A percentile compares a stretch with the other conserved stretches of the same genome.
Evolutionary conservation across 177 flowering plant species (phyloP).

Genomic region (Tripterygium wilfordii): DNA sequence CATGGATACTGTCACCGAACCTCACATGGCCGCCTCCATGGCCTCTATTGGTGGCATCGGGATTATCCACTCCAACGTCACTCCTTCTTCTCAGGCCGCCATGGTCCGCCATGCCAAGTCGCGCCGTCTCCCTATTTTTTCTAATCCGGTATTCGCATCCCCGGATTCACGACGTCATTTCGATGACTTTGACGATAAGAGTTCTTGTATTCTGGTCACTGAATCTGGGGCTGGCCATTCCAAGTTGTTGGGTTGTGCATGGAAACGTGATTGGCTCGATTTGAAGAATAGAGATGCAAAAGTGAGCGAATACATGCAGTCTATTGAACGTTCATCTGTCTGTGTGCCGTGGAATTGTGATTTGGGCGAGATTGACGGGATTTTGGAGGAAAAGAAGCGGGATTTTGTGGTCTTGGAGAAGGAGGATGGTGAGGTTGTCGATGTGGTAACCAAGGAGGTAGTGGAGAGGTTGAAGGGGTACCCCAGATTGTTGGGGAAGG

Average conservation of each 20-base stretch:
- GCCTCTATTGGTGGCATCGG: conserved; percentile 89
- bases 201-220: conserved; percentile 50
- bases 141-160: conserved; percentile 39
- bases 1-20: conserved; percentile 92
- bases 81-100: conserved; percentile 39
- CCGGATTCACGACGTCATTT: conserved; percentile 31
- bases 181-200: conserved; percentile 30
- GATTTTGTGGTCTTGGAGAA: conserved; percentile 50
- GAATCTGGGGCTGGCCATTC: conserved; percentile 26
- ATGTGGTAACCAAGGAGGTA: conserved; percentile 53
- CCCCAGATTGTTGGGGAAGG: conserved; percentile 57
- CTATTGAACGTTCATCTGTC: conserved; percentile 5
- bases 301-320: conserved; percentile 42
- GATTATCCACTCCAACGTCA: conserved; percentile 61
- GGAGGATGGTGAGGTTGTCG: conserved; percentile 51
- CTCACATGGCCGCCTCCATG: conserved; percentile 87
- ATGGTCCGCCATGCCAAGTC: conserved; percentile 56
- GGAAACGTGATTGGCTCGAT: conserved; percentile 45
- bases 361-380: conserved; percentile 47
- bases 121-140: conserved; percentile 52
- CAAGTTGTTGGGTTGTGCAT: conserved; percentile 51
- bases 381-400: conserved; percentile 32
- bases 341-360: conserved; percentile 35
- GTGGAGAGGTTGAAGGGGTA: conserved; percentile 59
- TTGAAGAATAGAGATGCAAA: conserved; percentile 31